Percentiles rank a stretch among this genome's conserved stretches.
These are phyloP conservation scores for Anethum foeniculum DNA, from an alignment of 140 eudicot species.

Conservation along the genomic window DNA sequence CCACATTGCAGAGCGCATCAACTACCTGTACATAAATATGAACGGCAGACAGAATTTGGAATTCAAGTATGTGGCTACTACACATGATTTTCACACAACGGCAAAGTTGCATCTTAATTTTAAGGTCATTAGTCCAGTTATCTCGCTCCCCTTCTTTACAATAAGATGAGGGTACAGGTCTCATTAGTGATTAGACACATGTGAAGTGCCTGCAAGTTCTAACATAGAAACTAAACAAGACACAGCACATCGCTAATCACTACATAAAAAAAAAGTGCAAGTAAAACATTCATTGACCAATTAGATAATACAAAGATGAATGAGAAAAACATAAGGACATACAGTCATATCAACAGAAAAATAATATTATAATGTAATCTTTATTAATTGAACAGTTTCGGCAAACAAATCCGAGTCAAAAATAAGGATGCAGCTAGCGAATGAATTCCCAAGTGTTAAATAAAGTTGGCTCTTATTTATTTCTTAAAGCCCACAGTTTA, in stretches of 20 bases:
- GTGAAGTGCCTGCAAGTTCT: background rate
- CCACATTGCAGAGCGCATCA: conserved; percentile 96
- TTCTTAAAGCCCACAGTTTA: background rate
- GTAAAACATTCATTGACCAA: no score
- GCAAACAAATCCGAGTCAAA: background rate
- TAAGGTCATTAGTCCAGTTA: background rate
- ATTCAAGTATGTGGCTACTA: background rate
- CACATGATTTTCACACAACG: background rate
- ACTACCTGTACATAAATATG: conserved; percentile 52
- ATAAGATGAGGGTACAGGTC: background rate
- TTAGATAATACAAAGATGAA: background rate
- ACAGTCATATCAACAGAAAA: background rate
- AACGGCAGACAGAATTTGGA: background rate
- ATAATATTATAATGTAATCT: background rate
- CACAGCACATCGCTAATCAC: background rate
- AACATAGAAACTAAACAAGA: background rate
- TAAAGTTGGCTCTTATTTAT: background rate
- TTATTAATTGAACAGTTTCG: background rate
- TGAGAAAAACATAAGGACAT: background rate
- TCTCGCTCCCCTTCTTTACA: background rate
- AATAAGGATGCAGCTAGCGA: background rate
- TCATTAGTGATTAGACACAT: background rate
- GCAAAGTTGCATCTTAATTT: background rate
- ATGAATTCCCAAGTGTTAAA: background rate
- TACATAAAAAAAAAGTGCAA: background rate